phyloP scores from a whole-genome alignment of 2,329 filamentous ascomycete species.

The Cladophialophora immunda region DNA sequence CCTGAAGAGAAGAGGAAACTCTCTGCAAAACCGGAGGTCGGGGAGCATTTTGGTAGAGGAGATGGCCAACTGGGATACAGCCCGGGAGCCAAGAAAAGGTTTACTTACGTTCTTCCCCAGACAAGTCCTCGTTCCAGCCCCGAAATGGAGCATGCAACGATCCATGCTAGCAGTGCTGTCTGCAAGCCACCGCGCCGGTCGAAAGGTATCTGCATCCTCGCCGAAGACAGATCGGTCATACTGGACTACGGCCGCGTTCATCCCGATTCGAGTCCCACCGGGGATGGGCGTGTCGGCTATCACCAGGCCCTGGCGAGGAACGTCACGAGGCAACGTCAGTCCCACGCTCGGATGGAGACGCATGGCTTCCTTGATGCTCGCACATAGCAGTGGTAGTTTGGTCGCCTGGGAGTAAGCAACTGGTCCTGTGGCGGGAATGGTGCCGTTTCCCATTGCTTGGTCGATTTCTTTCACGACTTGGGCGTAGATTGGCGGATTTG shows the following conservation, averaged over 20 bases:
- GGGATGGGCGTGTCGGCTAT: constrained; percentile 32
- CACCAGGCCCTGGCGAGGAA: constrained; percentile 34
- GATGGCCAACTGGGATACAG: no score
- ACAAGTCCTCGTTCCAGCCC: constrained; percentile 35
- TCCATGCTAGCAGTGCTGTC: constrained; percentile 33
- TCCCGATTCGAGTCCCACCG: constrained; percentile 31
- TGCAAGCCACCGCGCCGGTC: constrained; percentile 41
- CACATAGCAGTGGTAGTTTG: constrained; percentile 34
- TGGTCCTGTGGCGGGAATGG: constrained; percentile 18
- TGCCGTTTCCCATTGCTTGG: constrained; percentile 14
- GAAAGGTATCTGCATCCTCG: constrained; percentile 37
- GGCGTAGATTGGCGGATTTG: constrained; percentile 43
- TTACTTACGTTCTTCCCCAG: constrained; percentile 34
- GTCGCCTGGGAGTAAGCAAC: constrained; percentile 32
- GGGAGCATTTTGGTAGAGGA: no score
- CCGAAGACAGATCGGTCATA: constrained; percentile 39
- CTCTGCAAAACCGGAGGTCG: no score
- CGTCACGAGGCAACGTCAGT: constrained; percentile 40
- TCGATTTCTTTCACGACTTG: constrained; percentile 28
- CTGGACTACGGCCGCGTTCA: constrained; percentile 39
- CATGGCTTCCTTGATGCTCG: constrained; percentile 38
- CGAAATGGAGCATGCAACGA: constrained; percentile 35
- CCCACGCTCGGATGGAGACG: constrained; percentile 39
- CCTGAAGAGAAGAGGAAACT: no score
- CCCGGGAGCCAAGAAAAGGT: background rate